Evolutionary conservation across 306 rosid species (phyloP).

Genomic region (Hippophae tibetana): DNA sequence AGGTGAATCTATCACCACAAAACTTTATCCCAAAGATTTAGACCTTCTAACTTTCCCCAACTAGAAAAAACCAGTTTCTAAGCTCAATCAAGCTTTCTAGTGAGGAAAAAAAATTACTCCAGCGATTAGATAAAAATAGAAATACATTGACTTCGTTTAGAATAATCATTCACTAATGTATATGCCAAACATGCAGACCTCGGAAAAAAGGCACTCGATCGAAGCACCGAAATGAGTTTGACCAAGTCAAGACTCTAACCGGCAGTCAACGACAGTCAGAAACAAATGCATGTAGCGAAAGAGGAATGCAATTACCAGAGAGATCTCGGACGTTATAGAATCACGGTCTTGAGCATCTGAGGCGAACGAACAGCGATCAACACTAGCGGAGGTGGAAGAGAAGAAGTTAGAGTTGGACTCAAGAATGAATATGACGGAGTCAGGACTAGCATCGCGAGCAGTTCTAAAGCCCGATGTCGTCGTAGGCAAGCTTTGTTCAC

Average conservation of each 20-base stretch:
- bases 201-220: no score
- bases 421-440: constrained; percentile 73
- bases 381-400: constrained; percentile 89
- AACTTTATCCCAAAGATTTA: no score
- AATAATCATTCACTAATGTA: no score
- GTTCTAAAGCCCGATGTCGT: constrained; percentile 32
- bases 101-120: no score
- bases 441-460: constrained; percentile 68
- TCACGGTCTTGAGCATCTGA: constrained; percentile 77
- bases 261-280: background rate
- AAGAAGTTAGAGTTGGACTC: constrained; percentile 82
- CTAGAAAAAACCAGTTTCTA: no score
- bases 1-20: no score
- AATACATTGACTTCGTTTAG: no score
- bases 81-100: no score
- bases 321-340: constrained; percentile 66
- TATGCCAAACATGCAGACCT: no score
- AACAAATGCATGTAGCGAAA: background rate
- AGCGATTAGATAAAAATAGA: no score
- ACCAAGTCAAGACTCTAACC: background rate
- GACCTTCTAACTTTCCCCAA: no score
- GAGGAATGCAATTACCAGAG: constrained; percentile 32
- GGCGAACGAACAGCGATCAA: constrained; percentile 83
- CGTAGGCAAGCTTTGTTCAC: constrained; percentile 25
- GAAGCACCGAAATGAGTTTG: no score